phyloP scores from a whole-genome alignment of 2,329 filamentous ascomycete species.

The Venturia asperata region DNA sequence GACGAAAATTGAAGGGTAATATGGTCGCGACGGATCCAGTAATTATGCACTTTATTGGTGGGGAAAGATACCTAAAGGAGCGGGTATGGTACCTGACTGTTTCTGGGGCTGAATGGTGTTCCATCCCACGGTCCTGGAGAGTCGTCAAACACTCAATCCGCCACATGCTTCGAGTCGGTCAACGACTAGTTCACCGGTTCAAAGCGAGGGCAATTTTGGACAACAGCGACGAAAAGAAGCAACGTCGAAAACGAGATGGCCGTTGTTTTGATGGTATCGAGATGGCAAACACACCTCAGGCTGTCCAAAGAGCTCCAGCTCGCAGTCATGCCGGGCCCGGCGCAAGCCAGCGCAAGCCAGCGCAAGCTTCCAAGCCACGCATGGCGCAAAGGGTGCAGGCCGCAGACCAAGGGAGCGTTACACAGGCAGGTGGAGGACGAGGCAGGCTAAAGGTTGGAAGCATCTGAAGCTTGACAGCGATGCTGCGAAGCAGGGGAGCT shows the following conservation, averaged over 20 bases:
- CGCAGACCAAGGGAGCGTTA: background rate
- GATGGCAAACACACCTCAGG: background rate
- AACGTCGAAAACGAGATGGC: background rate
- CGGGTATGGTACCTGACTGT: constrained; percentile 13
- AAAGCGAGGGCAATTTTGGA: background rate
- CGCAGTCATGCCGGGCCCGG: background rate
- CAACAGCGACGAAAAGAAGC: background rate
- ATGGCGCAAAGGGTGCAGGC: background rate
- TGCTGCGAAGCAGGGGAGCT: constrained; percentile 4
- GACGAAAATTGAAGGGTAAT: background rate
- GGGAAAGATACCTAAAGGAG: background rate
- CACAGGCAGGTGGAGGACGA: background rate
- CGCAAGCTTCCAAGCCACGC: background rate
- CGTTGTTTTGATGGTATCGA: background rate
- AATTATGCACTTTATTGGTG: background rate
- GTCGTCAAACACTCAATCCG: constrained; percentile 6
- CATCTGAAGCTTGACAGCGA: background rate
- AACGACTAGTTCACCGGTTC: background rate
- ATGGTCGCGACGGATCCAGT: background rate
- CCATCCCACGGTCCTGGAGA: constrained; percentile 2
- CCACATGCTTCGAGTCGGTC: background rate
- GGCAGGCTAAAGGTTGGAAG: background rate
- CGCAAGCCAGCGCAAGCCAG: background rate
- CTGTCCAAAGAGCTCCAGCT: background rate
- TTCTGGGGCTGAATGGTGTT: background rate